Percentiles rank a stretch among this genome's conserved stretches.
Conservation (phyloP, 2,329 filamentous ascomycete species). For the Colletotrichum sp. region DNA sequence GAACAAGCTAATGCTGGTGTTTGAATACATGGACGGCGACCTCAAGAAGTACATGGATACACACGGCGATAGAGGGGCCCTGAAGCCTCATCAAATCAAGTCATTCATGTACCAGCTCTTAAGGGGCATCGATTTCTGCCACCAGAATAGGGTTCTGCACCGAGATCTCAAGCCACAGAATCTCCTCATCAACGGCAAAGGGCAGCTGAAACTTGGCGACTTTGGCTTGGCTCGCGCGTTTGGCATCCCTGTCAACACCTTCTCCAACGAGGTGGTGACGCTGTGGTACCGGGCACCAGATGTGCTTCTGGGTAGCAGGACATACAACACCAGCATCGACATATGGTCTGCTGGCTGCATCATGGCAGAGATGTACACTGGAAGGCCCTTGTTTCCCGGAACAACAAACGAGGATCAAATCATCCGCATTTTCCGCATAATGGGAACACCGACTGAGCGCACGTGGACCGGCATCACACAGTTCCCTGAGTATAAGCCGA, state of each 20-base stretch:
- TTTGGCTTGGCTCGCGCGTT: slow-evolving; percentile 95
- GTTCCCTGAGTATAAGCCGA: slow-evolving; percentile 97
- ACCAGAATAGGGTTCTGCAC: slow-evolving; percentile 95
- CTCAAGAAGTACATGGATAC: slow-evolving; percentile 99
- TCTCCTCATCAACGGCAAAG: slow-evolving; percentile 90
- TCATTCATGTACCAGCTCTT: slow-evolving; percentile 99
- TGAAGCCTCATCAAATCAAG: slow-evolving; percentile 92
- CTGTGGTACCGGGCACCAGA: slow-evolving; percentile 98
- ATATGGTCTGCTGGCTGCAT: slow-evolving; percentile 99
- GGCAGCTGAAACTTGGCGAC: slow-evolving; percentile 89
- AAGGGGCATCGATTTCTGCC: slow-evolving; percentile 95
- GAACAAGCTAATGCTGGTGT: slow-evolving; percentile 99
- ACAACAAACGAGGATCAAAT: slow-evolving; percentile 99
- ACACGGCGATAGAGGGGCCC: slow-evolving; percentile 83
- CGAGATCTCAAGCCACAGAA: slow-evolving; percentile 97
- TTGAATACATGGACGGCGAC: slow-evolving; percentile 98
- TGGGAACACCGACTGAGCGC: slow-evolving; percentile 95
- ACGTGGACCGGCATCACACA: slow-evolving; percentile 95
- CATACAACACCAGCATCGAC: slow-evolving; percentile 99
- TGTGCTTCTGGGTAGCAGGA: slow-evolving; percentile 89
- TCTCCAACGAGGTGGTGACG: slow-evolving; percentile 97
- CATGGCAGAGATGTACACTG: slow-evolving; percentile 99
- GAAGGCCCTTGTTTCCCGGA: slow-evolving; percentile 91
- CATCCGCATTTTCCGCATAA: slow-evolving; percentile 95
- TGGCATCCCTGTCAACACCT: slow-evolving; percentile 96